These are phyloP conservation scores for Sordariomycetes sp. DNA, from an alignment of 2,329 filamentous ascomycete genomes.

Conservation along the genomic window DNA sequence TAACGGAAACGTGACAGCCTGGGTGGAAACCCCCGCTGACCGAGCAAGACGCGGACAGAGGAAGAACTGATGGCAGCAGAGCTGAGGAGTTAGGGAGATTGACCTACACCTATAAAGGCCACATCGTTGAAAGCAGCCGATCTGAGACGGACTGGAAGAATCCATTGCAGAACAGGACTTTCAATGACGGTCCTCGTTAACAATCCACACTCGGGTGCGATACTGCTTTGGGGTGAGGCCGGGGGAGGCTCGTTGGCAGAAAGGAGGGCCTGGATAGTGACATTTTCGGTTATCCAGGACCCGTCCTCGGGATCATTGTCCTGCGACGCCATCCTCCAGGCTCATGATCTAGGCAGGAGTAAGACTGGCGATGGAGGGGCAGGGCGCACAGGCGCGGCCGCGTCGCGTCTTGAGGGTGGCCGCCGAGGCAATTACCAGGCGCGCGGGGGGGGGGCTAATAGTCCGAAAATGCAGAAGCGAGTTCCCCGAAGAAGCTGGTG, in stretches of 20 bases:
- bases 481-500: not conserved
- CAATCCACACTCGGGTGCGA: slow-evolving; percentile 50
- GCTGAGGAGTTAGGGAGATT: slow-evolving; percentile 1
- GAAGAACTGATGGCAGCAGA: slow-evolving; percentile 1
- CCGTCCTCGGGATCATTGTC: slow-evolving; percentile 39
- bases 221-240: slow-evolving; percentile 15
- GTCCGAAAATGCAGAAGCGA: not conserved
- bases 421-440: not conserved
- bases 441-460: not conserved
- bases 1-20: not conserved
- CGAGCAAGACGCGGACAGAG: not conserved
- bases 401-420: not conserved
- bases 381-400: not conserved
- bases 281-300: slow-evolving; percentile 41
- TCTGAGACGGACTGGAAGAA: slow-evolving; percentile 69
- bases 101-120: slow-evolving; percentile 66
- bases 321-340: slow-evolving; percentile 30
- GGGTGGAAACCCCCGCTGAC: not conserved
- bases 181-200: slow-evolving; percentile 67
- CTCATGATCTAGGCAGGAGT: not conserved
- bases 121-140: slow-evolving; percentile 63
- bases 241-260: slow-evolving; percentile 11
- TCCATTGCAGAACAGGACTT: slow-evolving; percentile 62
- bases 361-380: not conserved
- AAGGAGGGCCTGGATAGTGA: slow-evolving; percentile 28